These are phyloP conservation scores for Hyaloscypha hepaticicola DNA, from an alignment of 495 filamentous ascomycete species.

Conservation along the genomic window DNA sequence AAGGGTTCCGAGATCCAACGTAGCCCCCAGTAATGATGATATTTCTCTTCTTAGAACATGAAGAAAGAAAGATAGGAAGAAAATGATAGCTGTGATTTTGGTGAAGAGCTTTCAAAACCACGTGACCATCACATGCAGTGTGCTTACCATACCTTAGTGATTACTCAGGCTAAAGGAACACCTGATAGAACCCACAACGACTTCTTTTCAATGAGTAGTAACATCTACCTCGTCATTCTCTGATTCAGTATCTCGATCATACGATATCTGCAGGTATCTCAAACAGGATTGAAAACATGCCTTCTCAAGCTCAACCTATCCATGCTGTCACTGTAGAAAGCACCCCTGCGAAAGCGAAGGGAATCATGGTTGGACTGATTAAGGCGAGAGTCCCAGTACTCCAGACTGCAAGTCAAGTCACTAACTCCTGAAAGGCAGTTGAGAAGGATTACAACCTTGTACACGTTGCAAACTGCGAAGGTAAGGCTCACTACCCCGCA, in stretches of 20 bases:
- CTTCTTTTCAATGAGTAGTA: background rate
- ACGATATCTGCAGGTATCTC: background rate
- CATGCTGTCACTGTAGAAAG: conserved; percentile 4
- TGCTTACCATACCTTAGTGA: background rate
- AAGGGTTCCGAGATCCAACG: too few species aligned
- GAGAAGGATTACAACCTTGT: conserved; percentile 8
- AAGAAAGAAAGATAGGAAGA: background rate
- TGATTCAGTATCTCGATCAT: background rate
- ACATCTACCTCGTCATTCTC: background rate
- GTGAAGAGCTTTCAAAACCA: background rate
- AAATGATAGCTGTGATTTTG: background rate
- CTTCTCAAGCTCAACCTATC: conserved; percentile 3
- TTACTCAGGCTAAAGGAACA: background rate
- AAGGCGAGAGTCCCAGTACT: background rate
- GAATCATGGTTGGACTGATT: background rate
- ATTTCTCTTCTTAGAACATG: too few species aligned
- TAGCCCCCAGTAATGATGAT: too few species aligned
- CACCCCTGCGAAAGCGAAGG: background rate
- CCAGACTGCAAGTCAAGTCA: background rate
- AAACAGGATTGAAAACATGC: background rate
- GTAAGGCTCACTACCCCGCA: background rate
- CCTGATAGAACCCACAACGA: background rate
- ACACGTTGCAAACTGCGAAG: conserved; percentile 15
- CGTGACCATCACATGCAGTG: background rate
- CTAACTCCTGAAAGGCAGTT: conserved; percentile 2